A percentile compares a stretch with the other conserved stretches of the same genome.
Conservation (phyloP, 441 rosid genomes). For the Capsella rubella region DNA sequence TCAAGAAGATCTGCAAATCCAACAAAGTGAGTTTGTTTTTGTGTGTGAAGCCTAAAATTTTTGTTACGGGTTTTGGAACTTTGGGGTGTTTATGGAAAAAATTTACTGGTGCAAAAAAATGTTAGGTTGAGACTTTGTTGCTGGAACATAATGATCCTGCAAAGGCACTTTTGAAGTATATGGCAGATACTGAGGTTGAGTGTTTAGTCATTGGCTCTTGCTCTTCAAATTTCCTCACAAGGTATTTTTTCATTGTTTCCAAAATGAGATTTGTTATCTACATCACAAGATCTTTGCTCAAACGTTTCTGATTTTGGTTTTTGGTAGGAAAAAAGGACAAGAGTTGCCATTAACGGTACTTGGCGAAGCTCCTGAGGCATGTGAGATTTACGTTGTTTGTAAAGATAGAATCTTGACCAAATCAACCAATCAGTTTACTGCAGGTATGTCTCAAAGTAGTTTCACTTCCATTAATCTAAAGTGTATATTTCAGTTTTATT, state of each 20-base stretch:
- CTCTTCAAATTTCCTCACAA: slow-evolving; percentile 56
- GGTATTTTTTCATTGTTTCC: slow-evolving; percentile 41
- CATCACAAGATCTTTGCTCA: not conserved
- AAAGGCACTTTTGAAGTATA: slow-evolving; percentile 58
- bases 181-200: slow-evolving; percentile 54
- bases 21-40: slow-evolving; percentile 47
- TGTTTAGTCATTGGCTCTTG: slow-evolving; percentile 82
- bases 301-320: not conserved
- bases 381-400: slow-evolving; percentile 63
- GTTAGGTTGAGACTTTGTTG: slow-evolving; percentile 74
- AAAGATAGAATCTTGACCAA: slow-evolving; percentile 53
- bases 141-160: slow-evolving; percentile 75
- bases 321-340: slow-evolving; percentile 62
- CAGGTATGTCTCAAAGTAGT: slow-evolving; percentile 40
- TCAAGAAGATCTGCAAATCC: slow-evolving; percentile 58
- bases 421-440: slow-evolving; percentile 47
- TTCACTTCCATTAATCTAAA: not conserved
- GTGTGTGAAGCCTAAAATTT: not conserved
- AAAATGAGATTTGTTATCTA: not conserved
- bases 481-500: not conserved
- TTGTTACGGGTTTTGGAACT: not conserved
- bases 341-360: slow-evolving; percentile 62
- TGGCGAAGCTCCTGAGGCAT: slow-evolving; percentile 58
- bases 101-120: not conserved
- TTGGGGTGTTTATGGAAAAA: not conserved